Conservation (phyloP, 2,329 filamentous ascomycete genomes). For the Metarhizium anisopliae region DNA sequence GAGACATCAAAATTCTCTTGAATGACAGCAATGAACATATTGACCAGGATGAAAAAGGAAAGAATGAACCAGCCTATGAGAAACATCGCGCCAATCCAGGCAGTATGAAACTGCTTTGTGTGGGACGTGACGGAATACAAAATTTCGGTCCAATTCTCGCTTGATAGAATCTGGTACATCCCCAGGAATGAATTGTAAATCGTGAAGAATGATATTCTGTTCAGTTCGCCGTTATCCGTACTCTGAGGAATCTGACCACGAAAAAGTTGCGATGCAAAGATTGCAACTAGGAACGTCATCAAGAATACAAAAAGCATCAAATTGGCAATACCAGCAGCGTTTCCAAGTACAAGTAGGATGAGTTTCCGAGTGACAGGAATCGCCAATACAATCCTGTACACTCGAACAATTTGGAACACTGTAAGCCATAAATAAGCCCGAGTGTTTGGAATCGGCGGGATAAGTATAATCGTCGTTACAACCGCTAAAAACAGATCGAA, state of each 20-base stretch:
- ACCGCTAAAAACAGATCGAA: slow-evolving; percentile 74
- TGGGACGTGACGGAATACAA: slow-evolving; percentile 73
- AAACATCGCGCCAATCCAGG: slow-evolving; percentile 88
- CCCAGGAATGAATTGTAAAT: slow-evolving; percentile 95
- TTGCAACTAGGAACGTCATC: slow-evolving; percentile 86
- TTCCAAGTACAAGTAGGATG: slow-evolving; percentile 81
- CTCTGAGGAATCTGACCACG: slow-evolving; percentile 70
- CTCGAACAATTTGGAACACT: slow-evolving; percentile 84
- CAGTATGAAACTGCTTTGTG: slow-evolving; percentile 56
- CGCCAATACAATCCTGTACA: slow-evolving; percentile 85
- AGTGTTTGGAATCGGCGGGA: slow-evolving; percentile 68
- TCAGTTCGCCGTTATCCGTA: slow-evolving; percentile 47
- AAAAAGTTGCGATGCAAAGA: slow-evolving; percentile 89
- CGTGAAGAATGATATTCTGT: slow-evolving; percentile 70
- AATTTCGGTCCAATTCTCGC: slow-evolving; percentile 89
- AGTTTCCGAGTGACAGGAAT: slow-evolving; percentile 80
- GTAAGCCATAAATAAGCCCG: slow-evolving; percentile 82
- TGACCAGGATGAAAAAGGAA: slow-evolving; percentile 89
- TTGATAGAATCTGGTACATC: slow-evolving; percentile 96
- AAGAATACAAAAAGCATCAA: slow-evolving; percentile 94
- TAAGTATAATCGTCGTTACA: slow-evolving; percentile 73
- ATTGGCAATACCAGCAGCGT: slow-evolving; percentile 85
- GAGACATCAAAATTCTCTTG: slow-evolving; percentile 99
- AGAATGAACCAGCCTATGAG: slow-evolving; percentile 94
- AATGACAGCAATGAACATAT: slow-evolving; percentile 99